A percentile compares a stretch with the other conserved stretches of the same genome.
Evolutionary conservation across 164 flowering plant species (phyloP).

Genomic region (Echeveria elegans): DNA sequence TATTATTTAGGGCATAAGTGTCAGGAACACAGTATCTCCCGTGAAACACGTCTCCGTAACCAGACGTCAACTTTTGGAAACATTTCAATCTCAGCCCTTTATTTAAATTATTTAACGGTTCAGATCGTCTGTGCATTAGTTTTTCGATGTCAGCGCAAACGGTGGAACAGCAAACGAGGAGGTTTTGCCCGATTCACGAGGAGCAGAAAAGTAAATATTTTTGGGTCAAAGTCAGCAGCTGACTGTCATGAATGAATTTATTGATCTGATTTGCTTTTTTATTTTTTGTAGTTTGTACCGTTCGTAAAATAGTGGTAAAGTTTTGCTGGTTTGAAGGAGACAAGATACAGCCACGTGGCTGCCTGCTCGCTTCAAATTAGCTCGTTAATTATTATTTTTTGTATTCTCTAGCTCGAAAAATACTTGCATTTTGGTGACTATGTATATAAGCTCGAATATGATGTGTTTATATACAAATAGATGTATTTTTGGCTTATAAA

Average conservation of each 20-base stretch:
- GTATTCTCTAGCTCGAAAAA: no score
- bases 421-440: no score
- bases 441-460: no score
- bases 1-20: constrained; percentile 1
- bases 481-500: no score
- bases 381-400: no score
- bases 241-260: not conserved
- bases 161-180: not conserved
- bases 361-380: no score
- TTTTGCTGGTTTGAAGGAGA: not conserved
- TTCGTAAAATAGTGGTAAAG: not conserved
- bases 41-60: constrained; percentile 3
- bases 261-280: not conserved
- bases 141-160: not conserved
- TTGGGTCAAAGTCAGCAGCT: not conserved
- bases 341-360: not conserved
- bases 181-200: not conserved
- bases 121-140: not conserved
- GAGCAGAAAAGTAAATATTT: not conserved
- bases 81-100: not conserved
- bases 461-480: no score
- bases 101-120: not conserved
- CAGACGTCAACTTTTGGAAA: not conserved
- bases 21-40: not conserved
- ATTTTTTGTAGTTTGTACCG: not conserved